Conservation (phyloP, 2,329 filamentous ascomycete species). For the Sporothrix phasma region DNA sequence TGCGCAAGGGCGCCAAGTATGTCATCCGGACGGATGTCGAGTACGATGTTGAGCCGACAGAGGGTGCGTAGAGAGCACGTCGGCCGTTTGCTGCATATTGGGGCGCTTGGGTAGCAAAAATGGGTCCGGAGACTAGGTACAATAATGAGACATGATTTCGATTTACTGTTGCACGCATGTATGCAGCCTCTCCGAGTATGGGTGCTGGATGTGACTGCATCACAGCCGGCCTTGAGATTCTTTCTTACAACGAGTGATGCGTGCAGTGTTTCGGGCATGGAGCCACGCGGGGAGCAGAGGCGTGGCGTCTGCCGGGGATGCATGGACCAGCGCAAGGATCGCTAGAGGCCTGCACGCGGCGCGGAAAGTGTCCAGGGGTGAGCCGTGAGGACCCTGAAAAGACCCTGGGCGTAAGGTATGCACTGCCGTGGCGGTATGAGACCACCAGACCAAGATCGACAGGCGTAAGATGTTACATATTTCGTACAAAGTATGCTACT, state of each 20-base stretch:
- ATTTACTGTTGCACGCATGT: neutral
- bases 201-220: no score
- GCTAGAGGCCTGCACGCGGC: neutral
- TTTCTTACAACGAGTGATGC: no score
- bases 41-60: slow-evolving; percentile 47
- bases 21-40: slow-evolving; percentile 63
- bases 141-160: neutral
- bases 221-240: no score
- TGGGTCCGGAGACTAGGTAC: neutral
- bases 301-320: neutral
- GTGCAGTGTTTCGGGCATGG: no score
- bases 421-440: neutral
- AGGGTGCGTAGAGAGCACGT: neutral
- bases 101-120: neutral
- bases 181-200: no score
- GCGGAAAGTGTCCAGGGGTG: neutral
- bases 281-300: no score
- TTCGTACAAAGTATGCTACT: neutral
- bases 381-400: neutral
- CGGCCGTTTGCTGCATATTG: neutral
- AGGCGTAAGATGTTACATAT: no score
- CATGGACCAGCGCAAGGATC: no score
- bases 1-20: slow-evolving; percentile 56
- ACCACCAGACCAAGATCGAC: no score
- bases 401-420: neutral